These are phyloP conservation scores for Rhynchospora pubera DNA, from an alignment of 176 grass and related monocot genomes.

Conservation along the genomic window DNA sequence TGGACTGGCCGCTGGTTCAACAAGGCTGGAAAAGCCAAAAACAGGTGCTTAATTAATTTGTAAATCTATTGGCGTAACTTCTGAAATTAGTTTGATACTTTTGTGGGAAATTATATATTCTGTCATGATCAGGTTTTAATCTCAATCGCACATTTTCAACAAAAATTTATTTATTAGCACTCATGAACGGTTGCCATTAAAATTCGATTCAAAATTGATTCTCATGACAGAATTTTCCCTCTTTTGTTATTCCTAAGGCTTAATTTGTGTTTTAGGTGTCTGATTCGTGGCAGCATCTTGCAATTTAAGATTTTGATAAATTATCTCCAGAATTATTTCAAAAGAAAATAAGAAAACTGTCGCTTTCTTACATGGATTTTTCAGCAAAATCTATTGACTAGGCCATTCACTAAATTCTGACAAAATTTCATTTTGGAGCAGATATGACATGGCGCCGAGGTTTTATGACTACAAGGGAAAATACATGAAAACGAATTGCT, in stretches of 20 bases:
- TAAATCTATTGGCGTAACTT: not conserved
- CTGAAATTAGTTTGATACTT: not conserved
- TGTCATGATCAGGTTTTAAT: too few relatives aligned
- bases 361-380: not conserved
- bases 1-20: constrained; percentile 68
- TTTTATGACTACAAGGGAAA: constrained; percentile 59
- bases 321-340: not conserved
- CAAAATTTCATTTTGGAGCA: not conserved
- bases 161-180: too few relatives aligned
- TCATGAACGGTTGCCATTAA: too few relatives aligned
- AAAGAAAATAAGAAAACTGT: not conserved
- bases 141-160: too few relatives aligned
- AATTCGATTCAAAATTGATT: too few relatives aligned
- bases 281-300: not conserved
- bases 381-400: not conserved
- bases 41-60: constrained; percentile 24
- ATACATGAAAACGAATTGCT: constrained; percentile 36
- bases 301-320: not conserved
- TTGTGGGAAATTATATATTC: too few relatives aligned
- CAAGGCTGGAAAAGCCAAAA: constrained; percentile 55
- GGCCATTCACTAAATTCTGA: not conserved
- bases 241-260: not conserved
- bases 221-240: too few relatives aligned
- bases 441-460: constrained; percentile 33
- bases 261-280: not conserved